Conservation (phyloP, 257 asterid species). For the Solanum ossicruentum region DNA sequence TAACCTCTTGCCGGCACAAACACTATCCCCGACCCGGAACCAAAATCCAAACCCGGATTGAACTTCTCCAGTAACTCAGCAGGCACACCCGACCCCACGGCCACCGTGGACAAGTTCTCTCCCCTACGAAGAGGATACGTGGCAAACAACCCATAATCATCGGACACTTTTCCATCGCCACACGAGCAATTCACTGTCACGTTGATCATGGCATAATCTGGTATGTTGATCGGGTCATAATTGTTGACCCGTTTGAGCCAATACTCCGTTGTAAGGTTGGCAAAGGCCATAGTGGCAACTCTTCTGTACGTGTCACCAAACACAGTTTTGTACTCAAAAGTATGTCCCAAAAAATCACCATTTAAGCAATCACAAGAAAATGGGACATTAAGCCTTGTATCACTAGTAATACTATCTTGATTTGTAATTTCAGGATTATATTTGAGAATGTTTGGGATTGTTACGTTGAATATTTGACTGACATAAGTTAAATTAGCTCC, state of each 20-base stretch:
- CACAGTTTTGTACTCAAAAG: conserved; percentile 38
- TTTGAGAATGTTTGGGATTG: conserved; percentile 20
- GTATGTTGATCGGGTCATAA: conserved; percentile 39
- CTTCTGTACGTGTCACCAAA: conserved; percentile 45
- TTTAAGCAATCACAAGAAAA: conserved; percentile 72
- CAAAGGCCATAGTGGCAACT: conserved; percentile 32
- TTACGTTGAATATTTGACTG: conserved; percentile 26
- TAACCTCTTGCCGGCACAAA: conserved; percentile 74
- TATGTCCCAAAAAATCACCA: conserved; percentile 66
- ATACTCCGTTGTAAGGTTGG: conserved; percentile 46
- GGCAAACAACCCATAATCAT: conserved; percentile 49
- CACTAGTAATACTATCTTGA: conserved; percentile 23
- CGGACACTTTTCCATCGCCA: conserved; percentile 44
- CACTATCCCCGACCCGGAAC: conserved; percentile 38
- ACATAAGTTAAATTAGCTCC: conserved; percentile 61
- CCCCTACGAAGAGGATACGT: conserved; percentile 46
- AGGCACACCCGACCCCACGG: conserved; percentile 27
- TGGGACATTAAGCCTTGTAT: conserved; percentile 45
- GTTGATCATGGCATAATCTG: conserved; percentile 32
- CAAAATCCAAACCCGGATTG: conserved; percentile 36
- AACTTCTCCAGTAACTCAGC: conserved; percentile 27
- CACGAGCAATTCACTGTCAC: conserved; percentile 80
- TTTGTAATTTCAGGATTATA: conserved; percentile 28
- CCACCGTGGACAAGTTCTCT: conserved; percentile 33
- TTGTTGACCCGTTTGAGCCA: conserved; percentile 63